Percentiles rank a stretch among this genome's conserved stretches.
Evolutionary conservation across 352 stramenopile genomes (phyloP).

Genomic region (Chrysophaeum taylorii): DNA sequence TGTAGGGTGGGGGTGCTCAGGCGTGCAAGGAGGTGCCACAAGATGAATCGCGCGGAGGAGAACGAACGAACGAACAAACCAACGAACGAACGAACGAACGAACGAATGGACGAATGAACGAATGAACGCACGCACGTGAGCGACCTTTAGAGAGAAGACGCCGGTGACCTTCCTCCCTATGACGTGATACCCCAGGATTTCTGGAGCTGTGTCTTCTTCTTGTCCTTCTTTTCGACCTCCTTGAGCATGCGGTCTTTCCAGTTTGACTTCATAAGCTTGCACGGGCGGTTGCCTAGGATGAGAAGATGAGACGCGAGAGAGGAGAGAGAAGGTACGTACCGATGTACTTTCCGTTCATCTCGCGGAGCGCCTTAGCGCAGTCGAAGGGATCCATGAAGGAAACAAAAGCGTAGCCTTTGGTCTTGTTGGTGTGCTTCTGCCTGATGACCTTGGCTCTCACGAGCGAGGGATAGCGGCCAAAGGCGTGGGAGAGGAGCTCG

Average conservation of each 20-base stretch:
- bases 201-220: constrained; percentile 60
- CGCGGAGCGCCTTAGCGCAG: constrained; percentile 64
- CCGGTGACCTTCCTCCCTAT: neutral
- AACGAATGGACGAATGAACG: no score
- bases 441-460: constrained; percentile 61
- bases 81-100: no score
- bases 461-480: constrained; percentile 58
- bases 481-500: constrained; percentile 61
- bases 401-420: constrained; percentile 24
- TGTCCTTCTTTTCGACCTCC: constrained; percentile 64
- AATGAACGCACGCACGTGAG: no score
- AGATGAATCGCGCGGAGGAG: no score
- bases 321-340: no score
- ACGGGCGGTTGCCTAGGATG: constrained; percentile 64
- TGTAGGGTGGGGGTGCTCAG: no score
- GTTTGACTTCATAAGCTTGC: constrained; percentile 71
- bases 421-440: constrained; percentile 70
- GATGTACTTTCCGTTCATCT: constrained; percentile 78
- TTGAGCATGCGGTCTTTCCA: constrained; percentile 69
- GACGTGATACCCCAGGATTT: constrained; percentile 43
- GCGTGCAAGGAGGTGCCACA: no score
- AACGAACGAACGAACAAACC: no score
- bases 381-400: constrained; percentile 63
- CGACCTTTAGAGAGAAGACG: no score
- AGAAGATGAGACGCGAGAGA: no score